A percentile compares a stretch with the other conserved stretches of the same genome.
These are phyloP conservation scores for Aspergillus jensenii DNA, from an alignment of 2,329 filamentous ascomycete genomes.

Conservation along the genomic window DNA sequence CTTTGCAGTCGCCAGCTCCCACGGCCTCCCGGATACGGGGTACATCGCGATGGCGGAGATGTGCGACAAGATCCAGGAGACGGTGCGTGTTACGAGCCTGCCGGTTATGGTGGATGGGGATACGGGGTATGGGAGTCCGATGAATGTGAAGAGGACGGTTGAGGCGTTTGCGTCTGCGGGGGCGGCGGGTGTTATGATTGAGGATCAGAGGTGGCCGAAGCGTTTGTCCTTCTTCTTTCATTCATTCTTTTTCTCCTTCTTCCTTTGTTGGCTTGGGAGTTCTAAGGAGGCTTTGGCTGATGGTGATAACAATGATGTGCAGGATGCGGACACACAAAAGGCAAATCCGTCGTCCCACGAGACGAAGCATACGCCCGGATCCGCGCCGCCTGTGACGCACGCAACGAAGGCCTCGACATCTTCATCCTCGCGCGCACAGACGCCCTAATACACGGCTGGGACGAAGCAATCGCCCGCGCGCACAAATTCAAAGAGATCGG, in stretches of 20 bases:
- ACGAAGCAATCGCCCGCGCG: constrained; percentile 46
- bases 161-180: constrained; percentile 45
- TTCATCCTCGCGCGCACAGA: constrained; percentile 50
- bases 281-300: no score
- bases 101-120: constrained; percentile 50
- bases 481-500: constrained; percentile 46
- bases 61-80: constrained; percentile 48
- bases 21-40: constrained; percentile 49
- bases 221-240: constrained; percentile 27
- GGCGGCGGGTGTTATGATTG: constrained; percentile 44
- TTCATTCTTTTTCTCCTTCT: not conserved
- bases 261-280: not conserved
- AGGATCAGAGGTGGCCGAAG: constrained; percentile 53
- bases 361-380: constrained; percentile 49
- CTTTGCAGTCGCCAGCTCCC: constrained; percentile 42
- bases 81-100: constrained; percentile 35
- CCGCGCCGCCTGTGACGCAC: constrained; percentile 48
- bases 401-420: constrained; percentile 48
- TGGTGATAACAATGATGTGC: not conserved
- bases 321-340: constrained; percentile 50
- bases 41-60: constrained; percentile 52
- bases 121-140: constrained; percentile 50
- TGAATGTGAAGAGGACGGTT: constrained; percentile 50
- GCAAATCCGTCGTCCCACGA: constrained; percentile 47
- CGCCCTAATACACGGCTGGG: constrained; percentile 38